These are phyloP conservation scores for Agrocybe chaxingu DNA, from an alignment of 768 basidiomycete genomes.

Conservation along the genomic window DNA sequence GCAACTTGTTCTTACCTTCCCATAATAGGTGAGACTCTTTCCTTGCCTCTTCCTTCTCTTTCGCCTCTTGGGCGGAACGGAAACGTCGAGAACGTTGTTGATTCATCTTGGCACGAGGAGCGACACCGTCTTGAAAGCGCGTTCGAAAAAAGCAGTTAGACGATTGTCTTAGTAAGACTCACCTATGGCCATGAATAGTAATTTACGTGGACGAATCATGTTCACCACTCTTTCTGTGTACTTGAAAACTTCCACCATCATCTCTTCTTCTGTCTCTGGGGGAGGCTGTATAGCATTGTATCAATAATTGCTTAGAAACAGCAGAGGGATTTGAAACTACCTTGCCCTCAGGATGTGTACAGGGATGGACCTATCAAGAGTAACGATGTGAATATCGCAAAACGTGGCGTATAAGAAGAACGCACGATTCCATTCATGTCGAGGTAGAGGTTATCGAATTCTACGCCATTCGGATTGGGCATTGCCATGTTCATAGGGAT, in stretches of 20 bases:
- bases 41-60: constrained; percentile 87
- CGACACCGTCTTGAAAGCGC: constrained; percentile 76
- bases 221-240: constrained; percentile 98
- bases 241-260: constrained; percentile 97
- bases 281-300: constrained; percentile 57
- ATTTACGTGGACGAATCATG: constrained; percentile 92
- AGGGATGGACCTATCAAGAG: constrained; percentile 80
- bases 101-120: constrained; percentile 99
- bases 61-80: constrained; percentile 90
- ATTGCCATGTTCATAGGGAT: constrained; percentile 76
- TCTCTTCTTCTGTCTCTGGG: constrained; percentile 96
- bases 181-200: constrained; percentile 99
- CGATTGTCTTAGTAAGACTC: constrained; percentile 91
- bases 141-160: constrained; percentile 34
- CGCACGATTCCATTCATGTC: constrained; percentile 99
- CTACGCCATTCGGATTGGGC: constrained; percentile 92
- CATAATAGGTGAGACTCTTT: constrained; percentile 80
- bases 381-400: constrained; percentile 2
- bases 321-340: constrained; percentile 31
- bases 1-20: constrained; percentile 57
- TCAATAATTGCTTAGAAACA: background rate
- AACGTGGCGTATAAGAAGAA: constrained; percentile 9
- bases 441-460: constrained; percentile 95
- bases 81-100: constrained; percentile 98
- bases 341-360: constrained; percentile 98